Evolutionary conservation across 495 filamentous ascomycete genomes (phyloP).

Genomic region (Tuber magnatum): DNA sequence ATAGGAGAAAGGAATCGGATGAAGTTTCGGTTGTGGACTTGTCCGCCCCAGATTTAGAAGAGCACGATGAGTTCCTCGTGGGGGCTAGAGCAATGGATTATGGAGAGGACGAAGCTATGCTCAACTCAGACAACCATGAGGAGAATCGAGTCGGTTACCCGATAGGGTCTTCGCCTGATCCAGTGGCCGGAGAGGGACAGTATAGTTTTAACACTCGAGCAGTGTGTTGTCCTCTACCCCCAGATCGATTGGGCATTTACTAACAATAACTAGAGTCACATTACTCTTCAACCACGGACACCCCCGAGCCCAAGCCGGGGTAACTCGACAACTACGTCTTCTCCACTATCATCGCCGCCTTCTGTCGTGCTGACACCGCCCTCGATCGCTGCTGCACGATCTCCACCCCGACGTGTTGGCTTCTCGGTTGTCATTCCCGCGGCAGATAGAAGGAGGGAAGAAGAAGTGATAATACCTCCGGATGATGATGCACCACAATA

Average conservation of each 20-base stretch:
- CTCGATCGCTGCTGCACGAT: neutral
- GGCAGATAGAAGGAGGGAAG: neutral
- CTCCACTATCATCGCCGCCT: constrained; percentile 46
- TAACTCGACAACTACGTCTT: constrained; percentile 30
- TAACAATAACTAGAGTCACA: constrained; percentile 5
- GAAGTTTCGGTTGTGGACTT: constrained; percentile 4
- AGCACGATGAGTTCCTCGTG: neutral
- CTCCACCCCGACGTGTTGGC: constrained; percentile 14
- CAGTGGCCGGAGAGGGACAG: constrained; percentile 28
- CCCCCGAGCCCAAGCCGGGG: neutral
- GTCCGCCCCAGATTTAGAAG: constrained; percentile 1
- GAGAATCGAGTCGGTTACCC: neutral
- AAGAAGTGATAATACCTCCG: neutral
- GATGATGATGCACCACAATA: neutral
- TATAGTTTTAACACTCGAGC: constrained; percentile 10
- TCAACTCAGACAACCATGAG: neutral
- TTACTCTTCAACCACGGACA: constrained; percentile 17
- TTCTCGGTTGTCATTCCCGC: constrained; percentile 9
- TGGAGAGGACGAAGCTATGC: neutral
- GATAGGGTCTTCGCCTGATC: constrained; percentile 42
- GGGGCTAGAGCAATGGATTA: neutral
- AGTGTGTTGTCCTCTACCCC: neutral
- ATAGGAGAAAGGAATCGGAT: neutral
- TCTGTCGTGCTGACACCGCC: constrained; percentile 24
- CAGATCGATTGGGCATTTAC: neutral